Conservation (phyloP, 1,284 basidiomycete species). For the Kalmanozyma brasiliensis region DNA sequence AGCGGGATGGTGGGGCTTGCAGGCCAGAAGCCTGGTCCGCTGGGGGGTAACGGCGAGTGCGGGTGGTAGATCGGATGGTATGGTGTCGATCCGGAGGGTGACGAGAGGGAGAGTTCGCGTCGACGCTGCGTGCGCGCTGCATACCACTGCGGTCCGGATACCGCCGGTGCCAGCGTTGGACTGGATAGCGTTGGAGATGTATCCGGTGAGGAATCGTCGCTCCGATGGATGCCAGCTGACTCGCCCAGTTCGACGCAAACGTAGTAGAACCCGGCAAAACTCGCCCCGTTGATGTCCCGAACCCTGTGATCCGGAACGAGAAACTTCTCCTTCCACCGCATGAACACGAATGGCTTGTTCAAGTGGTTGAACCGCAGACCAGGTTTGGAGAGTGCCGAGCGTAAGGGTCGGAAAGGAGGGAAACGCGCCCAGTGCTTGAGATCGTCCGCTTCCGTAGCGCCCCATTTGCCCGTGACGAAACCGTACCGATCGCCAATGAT, state of each 20-base stretch:
- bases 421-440: conserved; percentile 65
- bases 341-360: conserved; percentile 74
- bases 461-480: conserved; percentile 65
- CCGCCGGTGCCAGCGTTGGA: background rate
- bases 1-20: conserved; percentile 16
- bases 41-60: conserved; percentile 26
- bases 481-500: conserved; percentile 60
- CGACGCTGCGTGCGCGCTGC: conserved; percentile 35
- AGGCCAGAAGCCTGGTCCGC: conserved; percentile 40
- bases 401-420: conserved; percentile 52
- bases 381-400: conserved; percentile 34
- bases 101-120: conserved; percentile 33
- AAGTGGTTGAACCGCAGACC: conserved; percentile 53
- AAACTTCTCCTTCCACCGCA: conserved; percentile 97
- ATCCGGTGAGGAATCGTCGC: too few species aligned
- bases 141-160: conserved; percentile 42
- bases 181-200: too few species aligned
- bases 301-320: conserved; percentile 92
- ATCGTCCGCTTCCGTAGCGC: conserved; percentile 61
- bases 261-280: conserved; percentile 85
- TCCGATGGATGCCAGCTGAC: conserved; percentile 13
- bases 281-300: conserved; percentile 92
- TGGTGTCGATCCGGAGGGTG: conserved; percentile 5
- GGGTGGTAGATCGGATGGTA: conserved; percentile 31
- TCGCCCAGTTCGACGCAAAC: conserved; percentile 78